These are phyloP conservation scores for Cyberlindnera veronae DNA, from an alignment of 805 yeast species.

Conservation along the genomic window DNA sequence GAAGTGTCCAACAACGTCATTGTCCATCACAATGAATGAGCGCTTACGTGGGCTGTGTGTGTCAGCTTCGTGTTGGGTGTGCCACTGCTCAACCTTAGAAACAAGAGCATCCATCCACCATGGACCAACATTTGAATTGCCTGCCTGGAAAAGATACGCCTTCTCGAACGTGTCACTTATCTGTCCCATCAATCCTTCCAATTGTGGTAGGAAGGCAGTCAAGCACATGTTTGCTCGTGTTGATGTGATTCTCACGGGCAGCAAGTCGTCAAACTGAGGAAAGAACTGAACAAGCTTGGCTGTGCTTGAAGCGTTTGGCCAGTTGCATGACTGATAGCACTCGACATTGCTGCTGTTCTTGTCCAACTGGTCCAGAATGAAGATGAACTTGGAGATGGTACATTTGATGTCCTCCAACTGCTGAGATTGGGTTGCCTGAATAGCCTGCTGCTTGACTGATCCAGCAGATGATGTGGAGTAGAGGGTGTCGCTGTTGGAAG, in stretches of 20 bases:
- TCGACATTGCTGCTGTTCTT: slow-evolving; percentile 3
- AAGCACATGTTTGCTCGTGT: slow-evolving; percentile 4
- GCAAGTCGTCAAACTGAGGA: slow-evolving; percentile 7
- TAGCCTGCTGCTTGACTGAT: too few relatives aligned
- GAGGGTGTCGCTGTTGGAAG: too few relatives aligned
- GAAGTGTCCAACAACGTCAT: slow-evolving; percentile 1
- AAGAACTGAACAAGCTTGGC: slow-evolving; percentile 8
- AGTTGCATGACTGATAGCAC: slow-evolving; percentile 5
- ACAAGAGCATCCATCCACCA: slow-evolving; percentile 6
- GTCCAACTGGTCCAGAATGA: slow-evolving; percentile 5
- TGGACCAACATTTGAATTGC: not conserved
- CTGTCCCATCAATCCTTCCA: slow-evolving; percentile 6
- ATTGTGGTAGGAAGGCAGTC: slow-evolving; percentile 2
- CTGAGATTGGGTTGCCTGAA: too few relatives aligned
- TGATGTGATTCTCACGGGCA: slow-evolving; percentile 7
- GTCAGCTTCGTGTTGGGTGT: not conserved
- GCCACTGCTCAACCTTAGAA: slow-evolving; percentile 8
- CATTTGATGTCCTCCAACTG: slow-evolving; percentile 5
- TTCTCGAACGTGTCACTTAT: not conserved
- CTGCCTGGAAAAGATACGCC: slow-evolving; percentile 1
- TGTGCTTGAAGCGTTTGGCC: slow-evolving; percentile 11
- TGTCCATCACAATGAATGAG: slow-evolving; percentile 10
- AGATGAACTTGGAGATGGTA: slow-evolving; percentile 9
- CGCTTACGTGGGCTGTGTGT: slow-evolving; percentile 11
- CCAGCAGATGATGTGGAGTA: too few relatives aligned